A percentile compares a stretch with the other conserved stretches of the same genome.
phyloP scores from a whole-genome alignment of 73 alveolate genomes.

The Blepharisma japonicum region DNA sequence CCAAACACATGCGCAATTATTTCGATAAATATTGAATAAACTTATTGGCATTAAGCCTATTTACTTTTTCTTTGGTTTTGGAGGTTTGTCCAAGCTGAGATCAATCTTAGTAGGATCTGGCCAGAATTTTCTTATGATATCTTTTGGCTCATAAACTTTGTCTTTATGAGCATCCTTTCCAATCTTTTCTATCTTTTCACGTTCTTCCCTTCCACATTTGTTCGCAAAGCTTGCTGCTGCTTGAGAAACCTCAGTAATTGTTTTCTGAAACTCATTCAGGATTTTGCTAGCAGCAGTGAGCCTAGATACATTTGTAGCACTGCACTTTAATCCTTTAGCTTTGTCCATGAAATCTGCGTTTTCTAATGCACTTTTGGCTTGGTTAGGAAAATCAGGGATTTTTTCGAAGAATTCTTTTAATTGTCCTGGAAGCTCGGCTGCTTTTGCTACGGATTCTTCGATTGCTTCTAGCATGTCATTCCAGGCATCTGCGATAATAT shows the following conservation, averaged over 20 bases:
- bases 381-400: neutral
- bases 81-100: neutral
- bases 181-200: neutral
- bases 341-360: neutral
- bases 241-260: neutral
- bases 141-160: neutral
- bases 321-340: neutral
- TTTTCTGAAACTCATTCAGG: neutral
- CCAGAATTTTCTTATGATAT: neutral
- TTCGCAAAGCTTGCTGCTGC: neutral
- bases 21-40: too few relatives aligned
- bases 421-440: slow-evolving; percentile 24
- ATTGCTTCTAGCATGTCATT: slow-evolving; percentile 6
- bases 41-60: too few relatives aligned
- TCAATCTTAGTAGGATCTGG: slow-evolving; percentile 3
- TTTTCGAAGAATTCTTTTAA: neutral
- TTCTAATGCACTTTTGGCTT: slow-evolving; percentile 1
- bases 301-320: neutral
- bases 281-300: neutral
- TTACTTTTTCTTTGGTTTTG: neutral
- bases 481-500: neutral
- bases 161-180: neutral
- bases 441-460: neutral
- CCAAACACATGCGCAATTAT: too few relatives aligned
- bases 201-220: neutral